Evolutionary conservation across 1,139 yeast genomes (phyloP), one percentile per base, ranked within the genome.

Genomic region (Candida glucosophila): DNA sequence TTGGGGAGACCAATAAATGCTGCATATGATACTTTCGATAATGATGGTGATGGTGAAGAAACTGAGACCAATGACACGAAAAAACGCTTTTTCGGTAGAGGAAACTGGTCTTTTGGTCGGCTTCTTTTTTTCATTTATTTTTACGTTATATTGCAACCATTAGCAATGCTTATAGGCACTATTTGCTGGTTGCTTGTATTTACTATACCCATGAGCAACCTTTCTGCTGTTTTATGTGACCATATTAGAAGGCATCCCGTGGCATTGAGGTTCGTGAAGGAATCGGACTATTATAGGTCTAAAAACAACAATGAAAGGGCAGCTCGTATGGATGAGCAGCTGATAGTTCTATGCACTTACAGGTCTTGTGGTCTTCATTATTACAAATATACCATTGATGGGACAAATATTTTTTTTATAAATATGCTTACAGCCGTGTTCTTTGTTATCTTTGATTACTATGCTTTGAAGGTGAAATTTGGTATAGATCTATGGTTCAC

Each of bases 311-410:
- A 40, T 23, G 43, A 26, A 6, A 22, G 15, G 17, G 40, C 37
- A 15, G 41, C 34, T 14, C 48, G 36, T 24, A 52, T 43, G 30
- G 58, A 43, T 35, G 53, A 55, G 36, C 66, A 65, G 40, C 55
- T 60, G 52, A 60, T 56, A 48, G 63, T 63, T 69, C 39, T 68
- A 72, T 85, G 96, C 55, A 88, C 97, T 1, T 90, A 86, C 53
- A 73, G 97, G 42, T 85, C 95, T 30, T 75, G 86, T 41, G 97
- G 97, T 1, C 65, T 73, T 48, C 95, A 85, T 47, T 90, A 90
- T 56, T 90, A 88, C 60, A 90, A 90, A 58, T 88, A 83, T 50
- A 90, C 98, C 1, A 80, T 90, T 29, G 97, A 85, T 41, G 98
- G 98, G 33, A 88, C 97, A 5, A 90, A 90, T 49, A 79, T 90